Percentiles rank a stretch among this genome's conserved stretches.
These are phyloP conservation scores for Linnemannia elongata DNA, from an alignment of 192 early-diverging fungal genomes.

Conservation along the genomic window DNA sequence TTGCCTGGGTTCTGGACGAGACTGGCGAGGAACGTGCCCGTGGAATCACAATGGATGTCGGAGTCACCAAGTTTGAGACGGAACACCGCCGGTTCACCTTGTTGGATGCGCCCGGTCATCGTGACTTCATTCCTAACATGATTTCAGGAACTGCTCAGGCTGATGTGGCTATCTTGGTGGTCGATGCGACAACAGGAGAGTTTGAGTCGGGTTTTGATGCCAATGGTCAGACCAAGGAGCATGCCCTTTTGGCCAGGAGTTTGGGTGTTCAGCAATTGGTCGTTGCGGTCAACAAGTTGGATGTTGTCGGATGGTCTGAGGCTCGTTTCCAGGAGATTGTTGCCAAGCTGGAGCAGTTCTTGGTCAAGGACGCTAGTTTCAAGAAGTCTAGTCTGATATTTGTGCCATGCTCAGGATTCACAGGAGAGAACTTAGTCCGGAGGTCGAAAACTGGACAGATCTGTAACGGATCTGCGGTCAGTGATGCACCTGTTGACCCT, in stretches of 20 bases:
- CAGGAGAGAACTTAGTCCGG: slow-evolving; percentile 86
- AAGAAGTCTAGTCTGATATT: slow-evolving; percentile 78
- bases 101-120: slow-evolving; percentile 96
- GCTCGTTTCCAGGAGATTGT: slow-evolving; percentile 84
- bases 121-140: slow-evolving; percentile 99
- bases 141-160: slow-evolving; percentile 96
- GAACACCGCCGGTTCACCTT: slow-evolving; percentile 82
- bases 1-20: slow-evolving; percentile 98
- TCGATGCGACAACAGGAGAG: slow-evolving; percentile 88
- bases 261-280: slow-evolving; percentile 94
- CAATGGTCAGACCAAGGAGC: slow-evolving; percentile 97
- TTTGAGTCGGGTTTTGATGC: slow-evolving; percentile 97
- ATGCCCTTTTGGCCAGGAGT: slow-evolving; percentile 90
- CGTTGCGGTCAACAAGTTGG: slow-evolving; percentile 97
- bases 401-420: slow-evolving; percentile 94
- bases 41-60: slow-evolving; percentile 98
- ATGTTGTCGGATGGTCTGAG: slow-evolving; percentile 89
- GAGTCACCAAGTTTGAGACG: slow-evolving; percentile 91
- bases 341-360: slow-evolving; percentile 75
- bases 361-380: slow-evolving; percentile 85
- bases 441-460: slow-evolving; percentile 50
- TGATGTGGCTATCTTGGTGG: slow-evolving; percentile 94
- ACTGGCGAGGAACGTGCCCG: slow-evolving; percentile 92
- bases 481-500: slow-evolving; percentile 17
- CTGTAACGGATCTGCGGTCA: slow-evolving; percentile 49